Base-by-base conservation (phyloP, 208 protist species). In the Crithidia mellificae region DNA sequence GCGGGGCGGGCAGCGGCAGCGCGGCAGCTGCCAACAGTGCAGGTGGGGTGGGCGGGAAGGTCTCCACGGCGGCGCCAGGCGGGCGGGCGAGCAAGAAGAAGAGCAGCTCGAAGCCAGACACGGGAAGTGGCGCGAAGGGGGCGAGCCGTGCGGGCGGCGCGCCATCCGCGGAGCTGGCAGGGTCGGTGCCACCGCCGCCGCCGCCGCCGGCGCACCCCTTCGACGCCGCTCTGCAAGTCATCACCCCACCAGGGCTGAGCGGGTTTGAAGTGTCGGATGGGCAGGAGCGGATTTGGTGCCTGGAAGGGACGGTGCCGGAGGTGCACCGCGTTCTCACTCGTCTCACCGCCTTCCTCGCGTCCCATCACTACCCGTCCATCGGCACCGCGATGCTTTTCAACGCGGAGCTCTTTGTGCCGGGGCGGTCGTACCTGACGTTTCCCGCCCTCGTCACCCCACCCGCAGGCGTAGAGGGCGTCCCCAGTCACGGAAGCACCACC, bases 241-340 rank as follows among this genome's bases (percentile, higher is more conserved):
- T 93, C 14, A 88, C 74, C 25, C 91, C 91, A 20, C 74, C 63
- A 5, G 88, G 87, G 34, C 84, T 96, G 59, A 92, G 87, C 68
- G 91, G 91, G 1, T 93, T 96, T 61, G 91, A 96, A 70, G 82
- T 96, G 25, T 79, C 88, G 53, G 91, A 96, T 55, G 88, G 83
- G 2, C 67, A 84, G 50, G 38, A 77, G 59, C 80, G 88, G 12
- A 65, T 94, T 46, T 74, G 93, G 55, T 93, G 88, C 58, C 8
- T 96, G 8, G 91, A 96, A 70, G 91, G 85, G 12, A 82, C 85
- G 12, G 78, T 90, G 44, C 54, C 64, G 17, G 88, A 92, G 56
- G 72, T 96, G 38, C 88, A 94, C 50, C 77, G 70, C 20, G 54
- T 93, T 2, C 55, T 92, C 44, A 58, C 55, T 11, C 61, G 47